These are phyloP conservation scores for Noccaea bulbosa DNA, from an alignment of 345 rosid genomes.

Conservation along the genomic window DNA sequence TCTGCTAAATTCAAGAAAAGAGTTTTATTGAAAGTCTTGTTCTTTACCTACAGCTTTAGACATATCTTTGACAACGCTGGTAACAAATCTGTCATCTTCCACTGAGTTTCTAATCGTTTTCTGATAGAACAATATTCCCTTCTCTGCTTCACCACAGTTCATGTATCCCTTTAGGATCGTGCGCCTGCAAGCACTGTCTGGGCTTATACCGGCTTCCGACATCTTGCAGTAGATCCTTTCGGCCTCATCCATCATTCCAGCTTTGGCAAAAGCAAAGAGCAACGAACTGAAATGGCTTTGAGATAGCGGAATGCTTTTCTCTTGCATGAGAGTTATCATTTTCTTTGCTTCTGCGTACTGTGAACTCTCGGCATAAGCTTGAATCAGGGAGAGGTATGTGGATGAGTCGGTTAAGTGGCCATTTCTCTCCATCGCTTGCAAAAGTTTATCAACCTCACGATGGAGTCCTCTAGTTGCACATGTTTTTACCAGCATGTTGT, in stretches of 20 bases:
- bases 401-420: slow-evolving; percentile 56
- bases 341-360: slow-evolving; percentile 69
- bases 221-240: slow-evolving; percentile 58
- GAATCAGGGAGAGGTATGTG: slow-evolving; percentile 60
- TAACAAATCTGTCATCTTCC: slow-evolving; percentile 55
- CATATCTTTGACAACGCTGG: slow-evolving; percentile 63
- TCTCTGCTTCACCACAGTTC: slow-evolving; percentile 55
- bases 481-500: slow-evolving; percentile 63
- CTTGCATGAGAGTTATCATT: slow-evolving; percentile 53
- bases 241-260: slow-evolving; percentile 63
- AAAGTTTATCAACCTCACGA: slow-evolving; percentile 56
- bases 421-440: slow-evolving; percentile 62
- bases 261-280: slow-evolving; percentile 58
- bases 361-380: slow-evolving; percentile 56
- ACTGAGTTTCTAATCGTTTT: slow-evolving; percentile 48
- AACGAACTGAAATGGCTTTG: slow-evolving; percentile 61
- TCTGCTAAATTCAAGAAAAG: not conserved
- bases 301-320: slow-evolving; percentile 53
- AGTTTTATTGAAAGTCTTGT: slow-evolving; percentile 39
- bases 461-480: slow-evolving; percentile 55
- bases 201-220: slow-evolving; percentile 47
- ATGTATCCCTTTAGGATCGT: slow-evolving; percentile 68
- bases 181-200: slow-evolving; percentile 56
- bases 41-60: slow-evolving; percentile 56
- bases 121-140: slow-evolving; percentile 61